These are phyloP conservation scores for Calonectria multiphialidica DNA, from an alignment of 2,329 filamentous ascomycete genomes.

Conservation along the genomic window DNA sequence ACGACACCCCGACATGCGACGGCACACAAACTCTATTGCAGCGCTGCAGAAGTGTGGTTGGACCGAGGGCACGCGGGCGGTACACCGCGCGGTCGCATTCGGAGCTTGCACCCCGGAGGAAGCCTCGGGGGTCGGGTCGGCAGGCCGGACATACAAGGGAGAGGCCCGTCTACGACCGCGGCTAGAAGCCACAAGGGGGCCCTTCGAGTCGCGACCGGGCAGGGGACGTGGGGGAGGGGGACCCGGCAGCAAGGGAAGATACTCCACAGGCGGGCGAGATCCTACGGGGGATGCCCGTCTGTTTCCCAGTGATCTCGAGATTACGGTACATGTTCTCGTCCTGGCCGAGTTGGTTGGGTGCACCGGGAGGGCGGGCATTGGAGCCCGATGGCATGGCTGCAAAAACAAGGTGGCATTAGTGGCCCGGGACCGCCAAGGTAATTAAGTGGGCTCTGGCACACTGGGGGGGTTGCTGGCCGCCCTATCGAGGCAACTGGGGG, in stretches of 20 bases:
- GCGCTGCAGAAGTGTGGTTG: conserved; percentile 17
- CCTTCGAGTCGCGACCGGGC: neutral
- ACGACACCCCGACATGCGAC: neutral
- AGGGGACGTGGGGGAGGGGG: neutral
- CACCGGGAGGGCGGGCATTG: conserved; percentile 23
- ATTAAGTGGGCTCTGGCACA: conserved; percentile 24
- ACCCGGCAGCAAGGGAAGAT: neutral
- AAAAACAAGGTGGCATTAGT: conserved; percentile 46
- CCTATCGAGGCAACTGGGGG: neutral
- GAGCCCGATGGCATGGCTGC: conserved; percentile 28
- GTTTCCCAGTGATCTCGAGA: neutral
- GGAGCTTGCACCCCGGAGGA: conserved; percentile 15
- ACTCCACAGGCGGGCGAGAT: neutral
- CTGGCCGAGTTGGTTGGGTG: conserved; percentile 11
- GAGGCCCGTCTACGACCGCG: neutral
- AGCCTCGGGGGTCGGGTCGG: conserved; percentile 20
- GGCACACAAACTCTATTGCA: conserved; percentile 24
- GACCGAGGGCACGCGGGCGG: neutral
- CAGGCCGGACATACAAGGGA: conserved; percentile 10
- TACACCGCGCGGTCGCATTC: neutral
- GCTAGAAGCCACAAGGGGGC: neutral
- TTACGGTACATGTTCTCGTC: neutral
- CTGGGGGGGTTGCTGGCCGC: neutral
- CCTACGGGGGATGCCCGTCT: neutral
- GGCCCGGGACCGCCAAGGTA: conserved; percentile 31